Base-by-base conservation (phyloP, 148 eudicot genomes). In the Drosera capensis region DNA sequence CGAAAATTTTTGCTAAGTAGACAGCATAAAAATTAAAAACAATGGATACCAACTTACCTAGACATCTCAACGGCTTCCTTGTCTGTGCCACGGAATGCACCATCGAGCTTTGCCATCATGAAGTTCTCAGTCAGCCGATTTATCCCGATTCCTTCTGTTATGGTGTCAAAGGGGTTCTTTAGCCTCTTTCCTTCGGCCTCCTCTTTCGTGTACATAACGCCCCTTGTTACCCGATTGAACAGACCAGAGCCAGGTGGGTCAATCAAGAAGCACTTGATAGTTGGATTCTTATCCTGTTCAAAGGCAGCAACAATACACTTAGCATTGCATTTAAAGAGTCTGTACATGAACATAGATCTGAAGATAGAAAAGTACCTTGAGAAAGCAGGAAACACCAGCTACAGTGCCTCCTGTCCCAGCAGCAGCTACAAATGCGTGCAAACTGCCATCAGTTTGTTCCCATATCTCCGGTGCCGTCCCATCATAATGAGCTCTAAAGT, bases 321-420 rank as follows among this genome's bases (percentile, higher is more conserved):
- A 34, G 38, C 13, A 6, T 28, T 11, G 11, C 31, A 28, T 28
- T 28, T 6, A 5, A 11, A 11, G 31, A 14, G 9, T 0, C 6
- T 5, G 3, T 5, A 13, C 3, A 43, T 8, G 2, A 22, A 16
- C 20, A 11, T 2, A 16, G 15, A 7, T 16, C 12, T 48, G 39
- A 48, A 19, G 22, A 40, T 14, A 42, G 31, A 45, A 26, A 37
- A 46, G 40, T 25, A 84, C 99, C 93, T 90, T 84, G 4, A 90
- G 73, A 68, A 69, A 80, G 28, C 68, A 74, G 40, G 99, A 84
- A 57, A 78, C 72, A 35, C 95, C 99, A 45, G 95, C 85, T 9
- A 90, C 40, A n/a, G 99, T 84, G 50, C 99, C 99, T 17, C 99
- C 95, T 0, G 99, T 84, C 35, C 99, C 99, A 55, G 99, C 93